Base-by-base conservation (phyloP, 2,329 filamentous ascomycete species). In the Chrysoporthe deuterocubensis region DNA sequence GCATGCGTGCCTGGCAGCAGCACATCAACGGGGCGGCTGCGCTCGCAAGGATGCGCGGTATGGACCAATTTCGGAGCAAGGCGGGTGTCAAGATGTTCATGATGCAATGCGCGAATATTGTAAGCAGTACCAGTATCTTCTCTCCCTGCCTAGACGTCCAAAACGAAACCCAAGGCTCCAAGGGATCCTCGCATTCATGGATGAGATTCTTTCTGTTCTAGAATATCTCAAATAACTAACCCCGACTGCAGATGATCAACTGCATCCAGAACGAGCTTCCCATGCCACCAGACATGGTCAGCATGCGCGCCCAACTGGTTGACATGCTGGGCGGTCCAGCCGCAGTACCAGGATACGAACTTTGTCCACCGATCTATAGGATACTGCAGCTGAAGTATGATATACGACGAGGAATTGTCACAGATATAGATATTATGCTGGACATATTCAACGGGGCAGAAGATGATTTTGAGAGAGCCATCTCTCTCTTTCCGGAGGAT, bases 21-120 rank as follows among this genome's bases (percentile, higher is more conserved):
- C 85, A 87, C 71, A 79, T 87, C 48, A 82, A 82, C 60, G 85
- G 85, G 11, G 85, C 85, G 2, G 81, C 82, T 2, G 80, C 81
- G 4, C 77, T 88, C 32, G 82, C 85, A 9, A 80, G 78, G 63
- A 78, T 87, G 70, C 81, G 85, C 62, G 85, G 85, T 21, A 72
- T 76, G 11, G 76, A 75, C 3, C 84, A 85, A 68, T 82, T 87
- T 71, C 74, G 73, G 50, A 83, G 81, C 13, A 75, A 75, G 54
- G 80, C 80, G 2, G 84, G 85, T 3, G 76, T 80, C 48, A 78
- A 82, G 65, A 84, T 87, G 82, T 87, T 87, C 72, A 77, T 83
- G 66, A 85, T 86, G 81, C 78, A 87, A 42, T 83, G 79, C 43
- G 81, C 86, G 65, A 82, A 80, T 64, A 79, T 85, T n/a, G 54